Percentiles rank a stretch among this genome's conserved stretches.
These are phyloP conservation scores for Lentinula detonsa DNA, from an alignment of 768 basidiomycete species.

Conservation along the genomic window DNA sequence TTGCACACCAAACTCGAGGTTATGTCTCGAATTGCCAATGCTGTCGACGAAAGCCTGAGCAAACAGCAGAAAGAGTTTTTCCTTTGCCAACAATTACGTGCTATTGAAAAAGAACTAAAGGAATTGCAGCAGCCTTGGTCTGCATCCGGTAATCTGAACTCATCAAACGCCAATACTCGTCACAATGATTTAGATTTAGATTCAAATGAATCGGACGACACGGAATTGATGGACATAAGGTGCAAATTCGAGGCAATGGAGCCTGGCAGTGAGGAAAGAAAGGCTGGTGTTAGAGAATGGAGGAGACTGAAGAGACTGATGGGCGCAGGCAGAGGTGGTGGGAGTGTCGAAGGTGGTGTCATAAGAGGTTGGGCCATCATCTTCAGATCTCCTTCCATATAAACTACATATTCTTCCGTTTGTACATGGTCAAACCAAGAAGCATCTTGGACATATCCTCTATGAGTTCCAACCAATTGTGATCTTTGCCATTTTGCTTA, in stretches of 20 bases:
- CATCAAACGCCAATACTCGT: slow-evolving; percentile 14
- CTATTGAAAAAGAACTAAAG: slow-evolving; percentile 72
- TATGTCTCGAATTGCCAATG: slow-evolving; percentile 70
- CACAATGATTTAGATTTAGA: slow-evolving; percentile 50
- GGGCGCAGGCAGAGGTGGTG: slow-evolving; percentile 3
- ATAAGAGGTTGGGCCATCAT: slow-evolving; percentile 80
- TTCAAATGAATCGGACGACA: slow-evolving; percentile 76
- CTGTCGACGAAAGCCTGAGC: slow-evolving; percentile 79
- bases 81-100: slow-evolving; percentile 76
- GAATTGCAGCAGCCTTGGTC: slow-evolving; percentile 32
- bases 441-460: no score
- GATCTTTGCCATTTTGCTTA: no score
- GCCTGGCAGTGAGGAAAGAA: slow-evolving; percentile 71
- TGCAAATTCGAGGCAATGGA: slow-evolving; percentile 71
- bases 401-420: no score
- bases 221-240: slow-evolving; percentile 67
- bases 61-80: slow-evolving; percentile 88
- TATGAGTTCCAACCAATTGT: no score
- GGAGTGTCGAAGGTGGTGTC: slow-evolving; percentile 84
- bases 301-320: slow-evolving; percentile 59
- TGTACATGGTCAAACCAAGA: no score
- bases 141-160: slow-evolving; percentile 7
- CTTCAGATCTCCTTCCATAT: no score
- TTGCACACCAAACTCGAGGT: slow-evolving; percentile 77
- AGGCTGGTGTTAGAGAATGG: slow-evolving; percentile 79